These are phyloP conservation scores for Aureobasidium sp. DNA, from an alignment of 2,329 filamentous ascomycete genomes.

Conservation along the genomic window DNA sequence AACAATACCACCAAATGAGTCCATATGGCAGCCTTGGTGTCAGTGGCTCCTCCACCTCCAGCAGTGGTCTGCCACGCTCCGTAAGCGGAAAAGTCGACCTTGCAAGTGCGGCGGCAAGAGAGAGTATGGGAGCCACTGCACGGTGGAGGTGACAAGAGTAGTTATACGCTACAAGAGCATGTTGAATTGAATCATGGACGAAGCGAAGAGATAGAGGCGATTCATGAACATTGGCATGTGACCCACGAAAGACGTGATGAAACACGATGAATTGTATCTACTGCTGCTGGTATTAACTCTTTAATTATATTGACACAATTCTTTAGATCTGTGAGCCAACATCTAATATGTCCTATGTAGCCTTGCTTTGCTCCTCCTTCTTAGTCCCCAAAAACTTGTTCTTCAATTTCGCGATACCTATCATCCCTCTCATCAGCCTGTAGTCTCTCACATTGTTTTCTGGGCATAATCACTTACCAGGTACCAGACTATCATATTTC, in stretches of 20 bases:
- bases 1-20: slow-evolving; percentile 7
- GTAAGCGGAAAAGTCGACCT: slow-evolving; percentile 17
- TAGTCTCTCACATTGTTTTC: no score
- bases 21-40: neutral
- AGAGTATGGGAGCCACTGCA: slow-evolving; percentile 20
- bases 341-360: no score
- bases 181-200: neutral
- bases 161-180: neutral
- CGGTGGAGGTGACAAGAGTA: slow-evolving; percentile 12
- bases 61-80: slow-evolving; percentile 14
- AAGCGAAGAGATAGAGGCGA: neutral
- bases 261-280: slow-evolving; percentile 2
- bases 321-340: neutral
- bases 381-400: neutral
- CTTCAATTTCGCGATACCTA: slow-evolving; percentile 1
- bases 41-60: slow-evolving; percentile 1
- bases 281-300: neutral
- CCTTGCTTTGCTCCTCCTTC: no score
- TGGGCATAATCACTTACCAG: neutral
- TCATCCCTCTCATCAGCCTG: neutral
- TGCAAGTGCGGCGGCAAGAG: slow-evolving; percentile 21
- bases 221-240: slow-evolving; percentile 10
- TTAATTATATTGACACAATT: slow-evolving; percentile 2
- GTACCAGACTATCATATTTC: neutral
- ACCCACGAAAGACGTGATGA: slow-evolving; percentile 1